Evolutionary conservation across 352 stramenopile species (phyloP).

Genomic region (Globisporangium recalcitrans): DNA sequence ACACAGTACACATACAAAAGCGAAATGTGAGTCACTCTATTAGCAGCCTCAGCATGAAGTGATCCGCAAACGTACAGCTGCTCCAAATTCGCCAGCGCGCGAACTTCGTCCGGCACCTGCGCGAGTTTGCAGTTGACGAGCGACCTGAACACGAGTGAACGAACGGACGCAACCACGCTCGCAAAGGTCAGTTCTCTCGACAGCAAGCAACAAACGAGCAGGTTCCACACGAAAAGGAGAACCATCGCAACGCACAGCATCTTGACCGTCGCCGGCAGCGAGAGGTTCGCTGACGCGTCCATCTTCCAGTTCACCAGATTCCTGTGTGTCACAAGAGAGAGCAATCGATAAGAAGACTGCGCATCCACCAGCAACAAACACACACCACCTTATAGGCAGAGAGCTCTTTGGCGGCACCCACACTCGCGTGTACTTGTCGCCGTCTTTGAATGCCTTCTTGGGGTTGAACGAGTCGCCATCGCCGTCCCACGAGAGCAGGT

Average conservation of each 20-base stretch:
- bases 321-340: conserved; percentile 15
- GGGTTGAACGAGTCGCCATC: conserved; percentile 42
- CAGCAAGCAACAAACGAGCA: neutral
- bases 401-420: conserved; percentile 11
- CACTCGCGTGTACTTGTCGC: conserved; percentile 49
- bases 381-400: too few species aligned
- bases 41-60: too few species aligned
- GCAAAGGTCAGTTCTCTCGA: neutral
- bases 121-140: conserved; percentile 47
- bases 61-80: conserved; percentile 31
- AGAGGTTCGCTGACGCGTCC: conserved; percentile 28
- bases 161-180: neutral
- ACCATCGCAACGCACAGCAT: conserved; percentile 33
- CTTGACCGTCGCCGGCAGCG: conserved; percentile 43
- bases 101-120: conserved; percentile 36
- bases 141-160: conserved; percentile 20
- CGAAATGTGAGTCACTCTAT: neutral
- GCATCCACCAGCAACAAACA: neutral
- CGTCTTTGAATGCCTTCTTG: conserved; percentile 35
- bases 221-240: too few species aligned
- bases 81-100: conserved; percentile 30
- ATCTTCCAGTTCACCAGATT: conserved; percentile 66
- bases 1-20: neutral
- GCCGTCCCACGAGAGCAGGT: conserved; percentile 49
- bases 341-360: neutral